These are phyloP conservation scores for Penicillium sp. DNA, from an alignment of 2,329 filamentous ascomycete genomes.

Conservation along the genomic window DNA sequence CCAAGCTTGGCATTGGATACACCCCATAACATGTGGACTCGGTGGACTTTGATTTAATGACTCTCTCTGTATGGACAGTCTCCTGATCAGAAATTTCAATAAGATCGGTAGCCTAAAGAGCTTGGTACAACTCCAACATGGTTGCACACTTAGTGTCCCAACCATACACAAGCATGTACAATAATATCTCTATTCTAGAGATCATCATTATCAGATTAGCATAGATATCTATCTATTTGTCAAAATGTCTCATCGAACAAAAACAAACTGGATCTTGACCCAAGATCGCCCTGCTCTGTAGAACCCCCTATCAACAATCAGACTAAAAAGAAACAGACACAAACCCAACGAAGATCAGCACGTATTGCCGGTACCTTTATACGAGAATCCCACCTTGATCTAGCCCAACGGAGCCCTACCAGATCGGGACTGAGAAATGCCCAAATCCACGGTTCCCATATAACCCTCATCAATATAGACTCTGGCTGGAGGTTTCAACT, in stretches of 20 bases:
- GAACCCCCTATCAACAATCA: background rate
- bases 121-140: background rate
- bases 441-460: background rate
- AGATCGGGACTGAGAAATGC: background rate
- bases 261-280: background rate
- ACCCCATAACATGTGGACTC: background rate
- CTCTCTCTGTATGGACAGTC: background rate
- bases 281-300: background rate
- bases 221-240: background rate
- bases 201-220: background rate
- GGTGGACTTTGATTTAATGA: background rate
- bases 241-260: constrained; percentile 6
- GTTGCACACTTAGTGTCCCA: background rate
- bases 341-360: background rate
- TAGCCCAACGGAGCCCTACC: background rate
- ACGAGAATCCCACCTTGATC: background rate
- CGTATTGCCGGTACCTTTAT: background rate
- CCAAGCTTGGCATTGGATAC: background rate
- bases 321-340: background rate
- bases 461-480: constrained; percentile 9
- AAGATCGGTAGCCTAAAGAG: background rate
- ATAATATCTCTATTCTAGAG: background rate
- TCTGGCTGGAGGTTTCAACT: constrained; percentile 15
- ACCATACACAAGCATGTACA: background rate
- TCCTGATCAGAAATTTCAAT: constrained; percentile 1